These are phyloP conservation scores for Diospyros lotus DNA, from an alignment of 148 eudicot species.

Conservation along the genomic window DNA sequence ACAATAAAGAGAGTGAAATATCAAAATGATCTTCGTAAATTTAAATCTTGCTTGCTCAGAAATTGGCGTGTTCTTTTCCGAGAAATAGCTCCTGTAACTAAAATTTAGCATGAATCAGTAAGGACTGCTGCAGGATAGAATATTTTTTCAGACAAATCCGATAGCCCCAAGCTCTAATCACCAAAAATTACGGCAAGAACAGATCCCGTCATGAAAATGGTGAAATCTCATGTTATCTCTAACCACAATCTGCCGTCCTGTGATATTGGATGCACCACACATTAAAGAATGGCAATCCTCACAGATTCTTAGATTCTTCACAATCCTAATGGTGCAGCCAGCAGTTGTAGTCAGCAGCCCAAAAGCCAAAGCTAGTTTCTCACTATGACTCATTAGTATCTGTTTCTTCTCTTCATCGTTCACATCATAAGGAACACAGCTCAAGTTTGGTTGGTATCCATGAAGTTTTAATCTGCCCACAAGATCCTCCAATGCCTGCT, in stretches of 20 bases:
- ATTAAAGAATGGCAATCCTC: conserved; percentile 62
- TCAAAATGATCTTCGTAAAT: background rate
- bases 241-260: conserved; percentile 44
- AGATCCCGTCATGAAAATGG: conserved; percentile 47
- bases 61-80: background rate
- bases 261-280: conserved; percentile 52
- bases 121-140: background rate
- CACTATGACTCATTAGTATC: conserved; percentile 49
- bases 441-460: conserved; percentile 38
- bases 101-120: background rate
- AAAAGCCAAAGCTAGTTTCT: conserved; percentile 54
- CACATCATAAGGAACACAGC: conserved; percentile 44
- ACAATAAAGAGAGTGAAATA: background rate
- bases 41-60: background rate
- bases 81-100: background rate
- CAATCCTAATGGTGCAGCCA: conserved; percentile 40
- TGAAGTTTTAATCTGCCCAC: conserved; percentile 21
- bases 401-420: conserved; percentile 47
- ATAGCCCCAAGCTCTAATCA: conserved; percentile 22
- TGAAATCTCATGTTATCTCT: conserved; percentile 67
- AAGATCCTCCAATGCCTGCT: conserved; percentile 31
- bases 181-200: conserved; percentile 65
- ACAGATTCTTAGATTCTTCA: conserved; percentile 64
- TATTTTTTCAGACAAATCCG: background rate
- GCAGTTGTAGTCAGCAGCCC: conserved; percentile 37